Evolutionary conservation across 2,329 filamentous ascomycete genomes (phyloP), one percentile per base, ranked within the genome.

Genomic region (Fusarium euwallaceae): DNA sequence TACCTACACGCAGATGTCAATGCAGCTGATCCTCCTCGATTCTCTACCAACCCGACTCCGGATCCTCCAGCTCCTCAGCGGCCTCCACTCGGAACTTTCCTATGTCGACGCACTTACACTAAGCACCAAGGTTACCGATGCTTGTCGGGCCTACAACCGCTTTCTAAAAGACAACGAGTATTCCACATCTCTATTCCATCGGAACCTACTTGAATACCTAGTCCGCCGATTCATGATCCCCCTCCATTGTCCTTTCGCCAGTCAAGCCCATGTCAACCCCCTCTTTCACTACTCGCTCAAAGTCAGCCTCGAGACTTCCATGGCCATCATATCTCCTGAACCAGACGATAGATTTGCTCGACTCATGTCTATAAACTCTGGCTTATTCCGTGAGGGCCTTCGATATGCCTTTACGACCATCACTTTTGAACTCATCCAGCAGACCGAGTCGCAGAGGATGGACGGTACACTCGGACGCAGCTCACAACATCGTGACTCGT

Each of bases 141-240:
- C 78, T 20, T 79, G 73, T 37, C 78, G 76, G 1, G 59, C 61
- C 7, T 77, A 76, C 60, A 76, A 63, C 22, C 63, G 36, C 12
- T 79, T 80, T 20, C 66, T 76, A 17, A 70, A 53, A 8, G 62
- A 72, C 1, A 74, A 77, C n/a, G 70, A 48, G 4, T 27, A 10
- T n/a, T 27, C 20, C 6, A 27, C 45, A n/a, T 81, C 79, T 0
- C 29, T 77, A 0, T 88, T 87, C 67, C 84, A 87, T 45, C 79
- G 83, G 2, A 89, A 89, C 67, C 76, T 90, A 6, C 79, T 89
- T 29, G 86, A 90, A 59, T 86, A 87, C 45, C 81, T 88, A 0
- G 82, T 88, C 5, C 87, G 87, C 6, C 87, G 90, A 16, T 91
- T 90, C 74, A 74, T 91, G 3, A 84, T 91, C 16, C 83, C 86